phyloP scores from a whole-genome alignment of 2,329 filamentous ascomycete genomes.

The Endothia cerciana region DNA sequence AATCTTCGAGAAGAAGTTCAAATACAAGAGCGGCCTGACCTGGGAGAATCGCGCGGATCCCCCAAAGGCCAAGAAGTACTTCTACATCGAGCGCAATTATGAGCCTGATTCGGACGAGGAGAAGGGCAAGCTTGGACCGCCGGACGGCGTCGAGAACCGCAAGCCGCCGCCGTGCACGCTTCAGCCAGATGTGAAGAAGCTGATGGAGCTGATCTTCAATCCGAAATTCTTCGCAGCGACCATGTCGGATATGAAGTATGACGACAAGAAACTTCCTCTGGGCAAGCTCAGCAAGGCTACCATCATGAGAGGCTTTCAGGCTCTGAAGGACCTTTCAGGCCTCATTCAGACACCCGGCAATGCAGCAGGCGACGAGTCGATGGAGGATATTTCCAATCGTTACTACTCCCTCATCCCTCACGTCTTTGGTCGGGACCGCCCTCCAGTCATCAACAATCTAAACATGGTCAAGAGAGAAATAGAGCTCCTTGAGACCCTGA shows the following conservation, averaged over 20 bases:
- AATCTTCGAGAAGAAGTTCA: slow-evolving; percentile 65
- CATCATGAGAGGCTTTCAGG: slow-evolving; percentile 74
- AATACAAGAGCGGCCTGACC: slow-evolving; percentile 59
- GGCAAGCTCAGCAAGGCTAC: slow-evolving; percentile 83
- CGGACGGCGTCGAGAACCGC: slow-evolving; percentile 40
- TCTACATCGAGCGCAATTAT: slow-evolving; percentile 80
- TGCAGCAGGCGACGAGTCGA: slow-evolving; percentile 43
- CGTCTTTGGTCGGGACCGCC: slow-evolving; percentile 73
- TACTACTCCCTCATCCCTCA: slow-evolving; percentile 87
- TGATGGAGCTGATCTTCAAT: slow-evolving; percentile 87
- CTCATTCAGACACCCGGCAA: slow-evolving; percentile 63
- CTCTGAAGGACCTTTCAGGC: slow-evolving; percentile 74
- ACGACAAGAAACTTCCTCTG: slow-evolving; percentile 76
- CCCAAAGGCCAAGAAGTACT: slow-evolving; percentile 72
- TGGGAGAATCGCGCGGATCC: slow-evolving; percentile 56
- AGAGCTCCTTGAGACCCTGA: slow-evolving; percentile 77
- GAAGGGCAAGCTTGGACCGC: slow-evolving; percentile 41
- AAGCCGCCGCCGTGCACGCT: slow-evolving; percentile 60
- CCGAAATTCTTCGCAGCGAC: slow-evolving; percentile 68
- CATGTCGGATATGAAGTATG: slow-evolving; percentile 71
- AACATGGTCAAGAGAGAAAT: slow-evolving; percentile 72
- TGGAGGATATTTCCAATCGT: slow-evolving; percentile 69
- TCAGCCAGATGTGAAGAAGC: slow-evolving; percentile 60
- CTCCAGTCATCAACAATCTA: slow-evolving; percentile 66
- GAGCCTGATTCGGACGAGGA: slow-evolving; percentile 68